Conservation (phyloP, 2,329 filamentous ascomycete species). For the Alternaria panax region DNA sequence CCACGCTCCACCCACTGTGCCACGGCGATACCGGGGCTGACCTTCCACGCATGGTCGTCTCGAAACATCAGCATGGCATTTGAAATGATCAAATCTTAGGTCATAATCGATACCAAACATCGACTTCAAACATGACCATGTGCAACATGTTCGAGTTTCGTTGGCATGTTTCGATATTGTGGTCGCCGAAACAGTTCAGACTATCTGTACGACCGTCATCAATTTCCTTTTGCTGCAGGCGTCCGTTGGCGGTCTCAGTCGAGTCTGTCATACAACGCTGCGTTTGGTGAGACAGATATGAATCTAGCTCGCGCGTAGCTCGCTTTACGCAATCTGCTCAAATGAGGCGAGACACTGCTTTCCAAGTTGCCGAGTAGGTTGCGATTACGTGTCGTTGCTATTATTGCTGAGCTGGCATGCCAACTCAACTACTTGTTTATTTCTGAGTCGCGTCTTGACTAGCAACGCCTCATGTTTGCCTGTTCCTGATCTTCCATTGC, state of each 20-base stretch:
- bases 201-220: neutral
- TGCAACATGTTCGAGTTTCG: neutral
- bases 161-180: constrained; percentile 6
- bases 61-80: constrained; percentile 19
- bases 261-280: constrained; percentile 5
- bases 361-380: constrained; percentile 7
- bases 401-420: constrained; percentile 21
- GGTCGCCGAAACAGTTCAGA: neutral
- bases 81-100: constrained; percentile 10
- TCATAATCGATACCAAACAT: neutral
- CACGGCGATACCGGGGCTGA: constrained; percentile 6
- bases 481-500: constrained; percentile 4
- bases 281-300: constrained; percentile 20
- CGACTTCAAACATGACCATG: neutral
- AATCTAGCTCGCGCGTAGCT: constrained; percentile 12
- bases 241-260: neutral
- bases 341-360: constrained; percentile 13
- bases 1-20: constrained; percentile 17
- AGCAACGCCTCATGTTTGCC: constrained; percentile 12
- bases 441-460: constrained; percentile 6
- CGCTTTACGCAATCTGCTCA: constrained; percentile 6
- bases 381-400: constrained; percentile 5
- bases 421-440: constrained; percentile 9
- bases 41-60: constrained; percentile 9
- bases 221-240: neutral